Conservation (phyloP, 345 rosid species). For the Gossypium rotundifolium region DNA sequence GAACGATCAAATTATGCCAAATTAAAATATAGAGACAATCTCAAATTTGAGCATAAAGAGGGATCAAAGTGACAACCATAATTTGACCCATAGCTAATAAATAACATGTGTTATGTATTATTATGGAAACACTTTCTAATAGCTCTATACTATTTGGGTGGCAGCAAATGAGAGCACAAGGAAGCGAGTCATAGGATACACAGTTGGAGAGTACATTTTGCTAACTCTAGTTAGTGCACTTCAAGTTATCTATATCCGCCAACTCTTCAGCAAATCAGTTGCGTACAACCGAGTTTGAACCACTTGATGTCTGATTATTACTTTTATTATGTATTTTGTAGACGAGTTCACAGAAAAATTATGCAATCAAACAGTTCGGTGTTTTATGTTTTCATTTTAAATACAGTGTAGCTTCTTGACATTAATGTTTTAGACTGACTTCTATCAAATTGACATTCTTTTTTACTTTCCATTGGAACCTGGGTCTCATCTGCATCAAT, state of each 20-base stretch:
- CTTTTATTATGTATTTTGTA: neutral
- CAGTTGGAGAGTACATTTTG: slow-evolving; percentile 67
- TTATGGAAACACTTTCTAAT: neutral
- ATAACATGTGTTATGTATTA: neutral
- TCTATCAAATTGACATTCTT: neutral
- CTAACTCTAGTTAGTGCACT: slow-evolving; percentile 64
- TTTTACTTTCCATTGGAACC: neutral
- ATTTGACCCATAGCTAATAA: neutral
- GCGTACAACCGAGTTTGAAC: slow-evolving; percentile 82
- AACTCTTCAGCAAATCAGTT: slow-evolving; percentile 91
- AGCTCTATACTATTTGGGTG: slow-evolving; percentile 6
- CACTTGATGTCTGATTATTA: neutral
- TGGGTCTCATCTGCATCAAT: neutral
- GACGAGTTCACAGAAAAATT: slow-evolving; percentile 5
- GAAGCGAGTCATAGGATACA: slow-evolving; percentile 76
- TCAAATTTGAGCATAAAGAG: too few relatives aligned
- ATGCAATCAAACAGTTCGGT: neutral
- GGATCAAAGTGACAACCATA: too few relatives aligned
- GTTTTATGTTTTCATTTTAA: slow-evolving; percentile 8
- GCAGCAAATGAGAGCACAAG: slow-evolving; percentile 97
- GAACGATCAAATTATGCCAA: too few relatives aligned
- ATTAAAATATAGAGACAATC: too few relatives aligned
- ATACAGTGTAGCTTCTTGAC: neutral
- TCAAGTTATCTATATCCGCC: slow-evolving; percentile 79
- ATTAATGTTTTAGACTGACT: neutral